These are phyloP conservation scores for Stellera chamaejasme DNA, from an alignment of 345 rosid genomes.

Conservation along the genomic window DNA sequence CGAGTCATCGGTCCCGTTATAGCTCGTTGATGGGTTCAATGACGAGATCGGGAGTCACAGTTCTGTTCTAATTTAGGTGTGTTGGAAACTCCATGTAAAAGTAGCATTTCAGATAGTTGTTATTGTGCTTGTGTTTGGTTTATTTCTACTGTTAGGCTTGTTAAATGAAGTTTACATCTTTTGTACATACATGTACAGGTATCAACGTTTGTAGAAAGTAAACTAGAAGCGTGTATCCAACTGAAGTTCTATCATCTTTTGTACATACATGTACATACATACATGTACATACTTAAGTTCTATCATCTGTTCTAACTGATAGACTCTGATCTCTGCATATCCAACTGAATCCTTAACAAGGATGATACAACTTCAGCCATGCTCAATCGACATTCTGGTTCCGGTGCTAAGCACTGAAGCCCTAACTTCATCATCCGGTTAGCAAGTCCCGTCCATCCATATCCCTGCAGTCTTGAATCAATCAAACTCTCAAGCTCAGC, in stretches of 20 bases:
- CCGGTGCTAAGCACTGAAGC: constrained; percentile 22
- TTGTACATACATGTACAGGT: not conserved
- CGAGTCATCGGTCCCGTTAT: constrained; percentile 28
- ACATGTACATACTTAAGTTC: too few species aligned
- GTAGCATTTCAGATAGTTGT: not conserved
- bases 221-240: too few species aligned
- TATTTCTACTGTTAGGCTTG: not conserved
- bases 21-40: constrained; percentile 31
- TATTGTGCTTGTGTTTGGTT: not conserved
- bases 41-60: too few species aligned
- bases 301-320: too few species aligned
- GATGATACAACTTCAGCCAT: constrained; percentile 31
- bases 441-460: constrained; percentile 14
- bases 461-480: constrained; percentile 22
- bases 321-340: constrained; percentile 15
- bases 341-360: constrained; percentile 25
- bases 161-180: not conserved
- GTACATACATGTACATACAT: too few species aligned
- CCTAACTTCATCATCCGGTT: constrained; percentile 19
- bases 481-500: constrained; percentile 11
- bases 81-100: constrained; percentile 2
- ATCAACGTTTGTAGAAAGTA: too few species aligned
- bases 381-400: constrained; percentile 25
- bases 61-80: not conserved
- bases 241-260: too few species aligned